Evolutionary conservation across 495 filamentous ascomycete genomes (phyloP), one percentile per base, ranked within the genome.

Genomic region (Penicillium cosmopolitanum): DNA sequence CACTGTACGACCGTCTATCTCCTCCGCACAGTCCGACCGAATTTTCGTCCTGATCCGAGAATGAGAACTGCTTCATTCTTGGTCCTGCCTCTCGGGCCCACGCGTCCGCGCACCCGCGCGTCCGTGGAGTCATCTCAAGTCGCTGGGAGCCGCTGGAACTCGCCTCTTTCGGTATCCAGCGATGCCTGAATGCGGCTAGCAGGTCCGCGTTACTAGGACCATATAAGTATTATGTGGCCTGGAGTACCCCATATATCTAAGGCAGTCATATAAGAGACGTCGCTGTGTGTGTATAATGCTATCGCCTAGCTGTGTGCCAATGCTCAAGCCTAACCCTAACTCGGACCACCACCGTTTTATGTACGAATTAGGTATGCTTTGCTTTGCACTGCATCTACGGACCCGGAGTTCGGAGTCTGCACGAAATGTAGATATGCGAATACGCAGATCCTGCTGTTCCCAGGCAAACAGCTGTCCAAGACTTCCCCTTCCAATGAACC

Each of bases 91-190:
- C 12, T 42, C 42, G 42, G 42, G 16, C n/a, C 16, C 42, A 16
- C 42, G 42, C 42, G n/a, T 44, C n/a, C 42, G n/a, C 42, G 42
- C 42, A 9, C 42, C 42, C 42, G 42, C 42, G 42, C 42, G 12
- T 13, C 42, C 42, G 42, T 44, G 42, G 42, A 44, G 16, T 44
- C 4, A 19, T 9, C 1, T 6, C 5, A 2, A 38, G 36, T 38
- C 36, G 36, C 36, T 38, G 36, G 36, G 36, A 38, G 36, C 36
- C 36, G 42, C 42, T 19, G 42, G n/a, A 18, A 44, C 7, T 44
- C n/a, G 15, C 42, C 42, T 13, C 11, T 16, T 44, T 44, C 42
- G 42, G 42, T 18, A 44, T 16, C 16, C 16, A 9, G 15, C 16
- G 42, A 19, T 16, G 42, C 42, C 42, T 44, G 2, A n/a, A 16